Evolutionary conservation across 306 rosid genomes (phyloP).

Genomic region (Vigna reflexopilosa): DNA sequence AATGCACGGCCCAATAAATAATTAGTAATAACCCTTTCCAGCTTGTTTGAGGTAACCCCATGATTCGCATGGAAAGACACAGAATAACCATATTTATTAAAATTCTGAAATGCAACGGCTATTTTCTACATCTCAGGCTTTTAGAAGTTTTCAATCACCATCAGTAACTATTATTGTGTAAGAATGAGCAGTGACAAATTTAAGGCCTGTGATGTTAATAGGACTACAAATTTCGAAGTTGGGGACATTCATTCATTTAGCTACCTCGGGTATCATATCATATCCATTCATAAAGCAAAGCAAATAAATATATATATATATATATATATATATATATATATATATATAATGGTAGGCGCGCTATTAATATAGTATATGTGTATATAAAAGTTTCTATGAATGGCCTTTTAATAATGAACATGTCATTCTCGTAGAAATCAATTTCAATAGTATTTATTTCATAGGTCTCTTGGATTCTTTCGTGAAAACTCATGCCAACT

Average conservation of each 20-base stretch:
- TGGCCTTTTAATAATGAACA: constrained; percentile 45
- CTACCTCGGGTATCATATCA: constrained; percentile 35
- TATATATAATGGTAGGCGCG: constrained; percentile 37
- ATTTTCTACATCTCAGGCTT: constrained; percentile 42
- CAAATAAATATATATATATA: background rate
- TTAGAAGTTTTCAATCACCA: constrained; percentile 56
- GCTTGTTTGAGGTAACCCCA: constrained; percentile 55
- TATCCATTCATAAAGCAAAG: constrained; percentile 41
- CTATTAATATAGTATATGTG: constrained; percentile 41
- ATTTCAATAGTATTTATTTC: constrained; percentile 57
- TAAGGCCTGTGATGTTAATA: constrained; percentile 71
- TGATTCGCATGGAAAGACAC: constrained; percentile 54
- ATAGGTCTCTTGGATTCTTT: constrained; percentile 56
- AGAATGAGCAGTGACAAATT: constrained; percentile 57
- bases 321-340: background rate
- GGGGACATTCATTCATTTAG: constrained; percentile 57
- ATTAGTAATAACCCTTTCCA: constrained; percentile 50
- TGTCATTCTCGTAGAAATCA: constrained; percentile 66
- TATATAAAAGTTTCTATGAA: constrained; percentile 38
- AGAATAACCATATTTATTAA: constrained; percentile 43
- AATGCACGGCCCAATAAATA: constrained; percentile 39
- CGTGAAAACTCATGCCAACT: constrained; percentile 55
- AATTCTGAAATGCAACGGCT: constrained; percentile 42
- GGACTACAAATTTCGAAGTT: constrained; percentile 49
- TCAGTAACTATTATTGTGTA: constrained; percentile 62